Evolutionary conservation across 2,329 filamentous ascomycete species (phyloP), one percentile per base, ranked within the genome.

Genomic region (Neonectria faginata): DNA sequence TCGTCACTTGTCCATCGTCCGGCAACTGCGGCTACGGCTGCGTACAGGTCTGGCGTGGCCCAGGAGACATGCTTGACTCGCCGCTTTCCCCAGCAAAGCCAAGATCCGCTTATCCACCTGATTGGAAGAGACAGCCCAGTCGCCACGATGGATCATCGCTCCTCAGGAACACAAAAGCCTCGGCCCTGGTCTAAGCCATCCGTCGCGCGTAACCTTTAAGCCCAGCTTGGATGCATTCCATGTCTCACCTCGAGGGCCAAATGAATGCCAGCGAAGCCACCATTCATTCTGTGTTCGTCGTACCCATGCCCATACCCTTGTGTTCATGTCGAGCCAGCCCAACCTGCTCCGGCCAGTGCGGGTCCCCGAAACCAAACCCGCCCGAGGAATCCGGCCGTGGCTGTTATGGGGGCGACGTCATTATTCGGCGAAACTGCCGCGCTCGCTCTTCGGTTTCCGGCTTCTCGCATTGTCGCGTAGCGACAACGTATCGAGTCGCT

Each of bases 291-390:
- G 22, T 22, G 22, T 22, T 22, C 22, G 22, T 22, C 22, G 22
- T 39, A 25, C 36, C 31, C 22, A 51, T 59, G 27, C 16, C 47
- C 45, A 48, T 18, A 16, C n/a, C 60, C 54, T n/a, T n/a, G 31
- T 45, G 36, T 42, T 41, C 5, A 29, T 25, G 25, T 25, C 25
- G 25, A 36, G 31, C 31, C 36, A 33, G 25, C 22, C 42, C 51
- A 45, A 22, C 39, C 33, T 33, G 36, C 20, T 27, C 36, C 42
- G 61, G 57, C 48, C 29, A 47, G 52, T 57, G 64, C 60, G 65
- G 66, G 65, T 67, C 57, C 61, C 70, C 68, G 71, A 73, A 62
- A 62, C 70, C 68, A 70, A 73, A 61, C 60, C 64, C 41, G 57
- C 47, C 64, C 59, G 64, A 65, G 67, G 53, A 62, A 70, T 60